Conservation (phyloP, 371 early-diverging fungal genomes). For the Mucor lusitanicus region DNA sequence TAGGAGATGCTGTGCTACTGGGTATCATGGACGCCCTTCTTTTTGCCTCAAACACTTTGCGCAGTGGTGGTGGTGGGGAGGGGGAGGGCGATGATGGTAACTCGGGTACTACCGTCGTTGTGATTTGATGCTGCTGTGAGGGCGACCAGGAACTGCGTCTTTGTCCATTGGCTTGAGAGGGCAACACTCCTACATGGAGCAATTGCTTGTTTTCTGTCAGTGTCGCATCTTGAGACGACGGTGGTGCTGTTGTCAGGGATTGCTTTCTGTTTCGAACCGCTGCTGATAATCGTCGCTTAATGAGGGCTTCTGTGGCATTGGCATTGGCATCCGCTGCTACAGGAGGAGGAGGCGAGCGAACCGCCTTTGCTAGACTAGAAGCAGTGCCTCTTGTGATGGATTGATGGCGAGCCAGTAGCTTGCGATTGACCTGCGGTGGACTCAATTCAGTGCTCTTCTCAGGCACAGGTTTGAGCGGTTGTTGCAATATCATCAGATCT, state of each 20-base stretch:
- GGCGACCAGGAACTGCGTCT: slow-evolving; percentile 17
- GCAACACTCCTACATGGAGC: not conserved
- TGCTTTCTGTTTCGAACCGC: not conserved
- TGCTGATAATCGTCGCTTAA: not conserved
- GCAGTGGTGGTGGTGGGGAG: not conserved
- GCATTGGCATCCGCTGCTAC: not conserved
- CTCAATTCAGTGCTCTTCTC: not conserved
- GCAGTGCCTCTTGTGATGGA: slow-evolving; percentile 25
- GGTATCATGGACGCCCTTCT: not conserved
- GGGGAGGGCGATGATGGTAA: not conserved
- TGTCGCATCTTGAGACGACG: not conserved
- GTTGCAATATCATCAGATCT: not conserved
- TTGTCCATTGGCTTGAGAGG: not conserved
- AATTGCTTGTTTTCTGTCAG: not conserved
- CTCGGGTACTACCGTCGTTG: not conserved
- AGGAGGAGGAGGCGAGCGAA: slow-evolving; percentile 4
- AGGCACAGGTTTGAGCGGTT: not conserved
- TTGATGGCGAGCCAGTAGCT: not conserved
- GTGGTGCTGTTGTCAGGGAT: slow-evolving; percentile 3
- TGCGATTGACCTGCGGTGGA: not conserved
- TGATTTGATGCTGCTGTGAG: not conserved
- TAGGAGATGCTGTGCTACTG: not conserved
- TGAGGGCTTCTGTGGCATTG: not conserved
- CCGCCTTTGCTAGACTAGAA: slow-evolving; percentile 23
- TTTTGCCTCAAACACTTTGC: not conserved